Evolutionary conservation across 192 early-diverging fungal species (phyloP).

Genomic region (Chytriomyces sp.): DNA sequence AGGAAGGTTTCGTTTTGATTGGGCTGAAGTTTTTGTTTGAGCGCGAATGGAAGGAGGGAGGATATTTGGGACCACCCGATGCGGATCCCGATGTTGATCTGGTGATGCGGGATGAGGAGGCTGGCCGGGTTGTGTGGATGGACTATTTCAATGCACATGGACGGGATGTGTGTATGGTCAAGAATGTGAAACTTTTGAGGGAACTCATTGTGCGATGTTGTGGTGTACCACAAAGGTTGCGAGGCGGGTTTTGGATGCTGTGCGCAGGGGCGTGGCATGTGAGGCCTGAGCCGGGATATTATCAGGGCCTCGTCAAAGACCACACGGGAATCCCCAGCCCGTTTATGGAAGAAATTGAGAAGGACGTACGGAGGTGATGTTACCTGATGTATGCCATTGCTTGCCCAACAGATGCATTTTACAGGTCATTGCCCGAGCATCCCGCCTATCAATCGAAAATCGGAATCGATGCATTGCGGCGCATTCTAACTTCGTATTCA

Average conservation of each 20-base stretch:
- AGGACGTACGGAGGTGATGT: slow-evolving; percentile 58
- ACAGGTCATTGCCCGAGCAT: slow-evolving; percentile 60
- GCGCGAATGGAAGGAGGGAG: slow-evolving; percentile 29
- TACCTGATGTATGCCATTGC: too few species aligned
- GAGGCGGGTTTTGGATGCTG: slow-evolving; percentile 62
- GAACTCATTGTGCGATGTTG: slow-evolving; percentile 49
- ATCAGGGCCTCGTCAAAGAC: slow-evolving; percentile 40
- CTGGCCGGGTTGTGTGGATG: slow-evolving; percentile 34
- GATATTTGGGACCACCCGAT: slow-evolving; percentile 21
- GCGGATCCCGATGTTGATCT: slow-evolving; percentile 23
- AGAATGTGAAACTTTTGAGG: slow-evolving; percentile 47
- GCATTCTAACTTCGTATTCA: slow-evolving; percentile 60
- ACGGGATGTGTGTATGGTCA: slow-evolving; percentile 54
- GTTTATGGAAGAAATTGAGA: slow-evolving; percentile 67
- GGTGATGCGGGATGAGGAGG: slow-evolving; percentile 11
- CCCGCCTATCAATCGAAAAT: slow-evolving; percentile 56
- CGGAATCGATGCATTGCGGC: slow-evolving; percentile 55
- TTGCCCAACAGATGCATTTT: too few species aligned
- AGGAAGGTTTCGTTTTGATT: slow-evolving; percentile 31
- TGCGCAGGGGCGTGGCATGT: slow-evolving; percentile 58
- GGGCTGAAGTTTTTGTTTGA: slow-evolving; percentile 52
- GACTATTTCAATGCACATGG: slow-evolving; percentile 55
- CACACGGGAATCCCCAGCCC: slow-evolving; percentile 39
- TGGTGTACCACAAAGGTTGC: slow-evolving; percentile 48
- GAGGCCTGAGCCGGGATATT: slow-evolving; percentile 48